Evolutionary conservation across 306 rosid genomes (phyloP), one percentile per base, ranked within the genome.

Genomic region (Quercus engelmannii): DNA sequence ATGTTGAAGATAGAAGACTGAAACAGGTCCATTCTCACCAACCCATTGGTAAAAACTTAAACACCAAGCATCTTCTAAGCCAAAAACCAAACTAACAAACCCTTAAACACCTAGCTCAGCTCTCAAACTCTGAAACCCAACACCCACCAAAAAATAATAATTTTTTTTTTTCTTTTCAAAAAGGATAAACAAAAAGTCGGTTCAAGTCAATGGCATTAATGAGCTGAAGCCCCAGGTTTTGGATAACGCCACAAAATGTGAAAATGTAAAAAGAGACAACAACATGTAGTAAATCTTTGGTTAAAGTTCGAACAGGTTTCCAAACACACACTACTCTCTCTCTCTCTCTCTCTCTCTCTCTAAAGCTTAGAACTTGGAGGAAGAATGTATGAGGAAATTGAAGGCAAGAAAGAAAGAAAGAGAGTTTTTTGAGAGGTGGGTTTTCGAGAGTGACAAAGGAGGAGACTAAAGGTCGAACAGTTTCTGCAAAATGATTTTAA

Each of bases 41-140:
- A 89, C 90, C 78, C 84, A 88, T 81, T 78, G 86, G 72, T 64
- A 78, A 80, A 92, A 74, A 85, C 97, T 92, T 90, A 73, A 84
- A 87, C 79, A 81, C 86, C 78, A 88, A 87, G 94, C 94, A 86
- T 87, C 81, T 90, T 78, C 79, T 73, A 80, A 82, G 81, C 69
- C 75, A 79, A 83, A 83, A 83, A 69, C 80, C 77, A 73, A 71
- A 68, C 72, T 19, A 68, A 35, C 72, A 35, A 68, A 68, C 61
- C 83, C 83, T 75, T 65, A 30, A 57, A 63, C 78, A 81, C 31
- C 71, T 59, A 78, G 73, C 87, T 82, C 79, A 82, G 80, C 69
- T 54, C 20, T 41, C 46, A 85, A 69, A 55, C 80, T 81, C 80
- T 55, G 71, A 77, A 69, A 71, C 69, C 74, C 33, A 41, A 79